Evolutionary conservation across 768 basidiomycete genomes (phyloP).

Genomic region (Boletus rufocinnamomeus): DNA sequence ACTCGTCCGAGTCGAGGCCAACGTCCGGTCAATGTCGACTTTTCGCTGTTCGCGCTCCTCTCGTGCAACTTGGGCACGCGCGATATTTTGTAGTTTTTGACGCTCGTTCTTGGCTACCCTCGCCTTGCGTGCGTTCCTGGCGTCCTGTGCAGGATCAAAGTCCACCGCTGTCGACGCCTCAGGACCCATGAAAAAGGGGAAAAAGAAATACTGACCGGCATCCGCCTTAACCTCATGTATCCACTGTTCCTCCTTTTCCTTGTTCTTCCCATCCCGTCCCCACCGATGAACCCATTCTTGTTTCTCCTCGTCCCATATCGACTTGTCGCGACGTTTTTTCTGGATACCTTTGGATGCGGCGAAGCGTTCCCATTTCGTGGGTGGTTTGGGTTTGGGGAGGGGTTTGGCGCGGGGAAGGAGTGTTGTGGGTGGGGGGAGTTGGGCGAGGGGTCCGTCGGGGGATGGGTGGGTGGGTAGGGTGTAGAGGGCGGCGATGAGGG

Average conservation of each 20-base stretch:
- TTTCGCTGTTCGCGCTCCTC: conserved; percentile 57
- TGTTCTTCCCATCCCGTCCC: conserved; percentile 91
- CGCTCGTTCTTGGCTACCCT: conserved; percentile 83
- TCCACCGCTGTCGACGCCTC: conserved; percentile 58
- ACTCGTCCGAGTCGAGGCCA: conserved; percentile 75
- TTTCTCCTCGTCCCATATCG: conserved; percentile 91
- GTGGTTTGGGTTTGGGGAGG: conserved; percentile 87
- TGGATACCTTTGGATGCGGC: conserved; percentile 93
- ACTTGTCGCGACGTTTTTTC: conserved; percentile 73
- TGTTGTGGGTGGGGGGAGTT: conserved; percentile 76
- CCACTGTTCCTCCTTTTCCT: conserved; percentile 85
- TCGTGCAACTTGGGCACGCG: conserved; percentile 48
- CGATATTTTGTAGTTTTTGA: conserved; percentile 71
- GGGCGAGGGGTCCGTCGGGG: conserved; percentile 78
- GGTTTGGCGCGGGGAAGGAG: conserved; percentile 88
- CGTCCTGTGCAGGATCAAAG: conserved; percentile 74
- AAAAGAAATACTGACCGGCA: conserved; percentile 58
- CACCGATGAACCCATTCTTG: conserved; percentile 92
- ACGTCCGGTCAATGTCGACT: conserved; percentile 69
- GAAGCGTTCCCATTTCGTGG: conserved; percentile 96
- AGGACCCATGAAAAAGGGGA: neutral
- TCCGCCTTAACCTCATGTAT: conserved; percentile 86
- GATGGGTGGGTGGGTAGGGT: conserved; percentile 75
- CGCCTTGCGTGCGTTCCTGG: conserved; percentile 77
- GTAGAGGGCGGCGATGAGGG: conserved; percentile 79